A percentile compares a stretch with the other conserved stretches of the same genome.
Evolutionary conservation across 805 yeast species (phyloP).

Genomic region (Ascoidea rubescens): DNA sequence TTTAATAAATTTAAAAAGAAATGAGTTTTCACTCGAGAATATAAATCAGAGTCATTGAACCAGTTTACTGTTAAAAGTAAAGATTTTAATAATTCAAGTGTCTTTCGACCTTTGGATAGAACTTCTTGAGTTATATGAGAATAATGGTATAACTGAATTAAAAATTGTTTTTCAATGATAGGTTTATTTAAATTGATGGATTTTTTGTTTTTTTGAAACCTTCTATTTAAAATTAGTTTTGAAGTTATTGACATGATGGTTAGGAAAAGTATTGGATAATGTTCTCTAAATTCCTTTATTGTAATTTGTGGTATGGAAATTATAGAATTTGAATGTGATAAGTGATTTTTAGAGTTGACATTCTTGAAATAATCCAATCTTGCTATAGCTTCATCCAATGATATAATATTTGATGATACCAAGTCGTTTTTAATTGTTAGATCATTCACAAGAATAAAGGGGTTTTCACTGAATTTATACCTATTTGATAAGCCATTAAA

Average conservation of each 20-base stretch:
- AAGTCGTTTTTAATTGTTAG: not conserved
- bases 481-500: too few species aligned
- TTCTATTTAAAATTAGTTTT: slow-evolving; percentile 17
- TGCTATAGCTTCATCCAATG: not conserved
- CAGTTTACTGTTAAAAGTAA: slow-evolving; percentile 52
- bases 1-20: too few species aligned
- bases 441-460: not conserved
- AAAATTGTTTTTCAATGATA: slow-evolving; percentile 27
- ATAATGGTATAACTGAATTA: slow-evolving; percentile 39
- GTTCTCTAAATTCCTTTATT: slow-evolving; percentile 31
- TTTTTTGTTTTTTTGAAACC: slow-evolving; percentile 6
- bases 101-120: slow-evolving; percentile 56
- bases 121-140: slow-evolving; percentile 41
- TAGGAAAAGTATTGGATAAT: slow-evolving; percentile 49
- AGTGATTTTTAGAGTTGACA: not conserved
- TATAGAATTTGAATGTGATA: not conserved
- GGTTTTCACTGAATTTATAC: not conserved
- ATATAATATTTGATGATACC: not conserved
- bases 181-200: slow-evolving; percentile 8
- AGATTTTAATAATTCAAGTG: slow-evolving; percentile 50
- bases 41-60: slow-evolving; percentile 78
- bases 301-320: not conserved
- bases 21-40: not conserved
- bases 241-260: slow-evolving; percentile 53
- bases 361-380: not conserved